Base-by-base conservation (phyloP, 2,329 filamentous ascomycete species). In the Cladosporium sp. region DNA sequence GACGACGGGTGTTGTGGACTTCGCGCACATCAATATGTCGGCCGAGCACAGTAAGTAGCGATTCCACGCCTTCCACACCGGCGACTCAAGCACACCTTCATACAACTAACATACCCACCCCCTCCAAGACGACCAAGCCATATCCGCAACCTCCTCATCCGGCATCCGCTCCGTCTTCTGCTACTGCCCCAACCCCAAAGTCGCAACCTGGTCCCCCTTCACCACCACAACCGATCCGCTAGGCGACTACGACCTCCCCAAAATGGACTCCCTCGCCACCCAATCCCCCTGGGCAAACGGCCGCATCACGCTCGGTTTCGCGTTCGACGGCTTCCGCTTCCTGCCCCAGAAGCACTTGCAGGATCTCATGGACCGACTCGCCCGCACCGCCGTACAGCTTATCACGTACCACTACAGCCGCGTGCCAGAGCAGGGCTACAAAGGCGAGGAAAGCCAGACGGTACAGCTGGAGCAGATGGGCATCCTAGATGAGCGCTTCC, bases 91-190 rank as follows among this genome's bases (percentile, higher is more conserved):
- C n/a, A n/a, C n/a, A n/a, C n/a, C n/a, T n/a, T n/a, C n/a, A n/a
- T n/a, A n/a, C n/a, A n/a, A n/a, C n/a, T n/a, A n/a, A n/a, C n/a
- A n/a, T n/a, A n/a, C n/a, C n/a, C n/a, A n/a, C 13, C 20, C 9
- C 12, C 4, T 13, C 8, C n/a, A 12, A 48, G 45, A 49, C 24
- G 38, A 45, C 19, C 61, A 64, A n/a, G 69, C 67, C 22, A 62
- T 76, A 24, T 64, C 69, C 13, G 73, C 70, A 22, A 70, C 72
- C 6, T 59, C 67, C 3, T 61, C 70, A 6, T 73, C 75, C 1
- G 74, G 75, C 2, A 68, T 78, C 15, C 69, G 76, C 4, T 70
- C 73, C 7, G 61, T 76, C 5, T 77, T 72, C 59, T 71, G 69
- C 51, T 74, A 72, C 53, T 66, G 64, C 8, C 69, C 70, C 1